phyloP scores from a whole-genome alignment of 1,139 yeast genomes.

The Blastobotrys niveus region DNA sequence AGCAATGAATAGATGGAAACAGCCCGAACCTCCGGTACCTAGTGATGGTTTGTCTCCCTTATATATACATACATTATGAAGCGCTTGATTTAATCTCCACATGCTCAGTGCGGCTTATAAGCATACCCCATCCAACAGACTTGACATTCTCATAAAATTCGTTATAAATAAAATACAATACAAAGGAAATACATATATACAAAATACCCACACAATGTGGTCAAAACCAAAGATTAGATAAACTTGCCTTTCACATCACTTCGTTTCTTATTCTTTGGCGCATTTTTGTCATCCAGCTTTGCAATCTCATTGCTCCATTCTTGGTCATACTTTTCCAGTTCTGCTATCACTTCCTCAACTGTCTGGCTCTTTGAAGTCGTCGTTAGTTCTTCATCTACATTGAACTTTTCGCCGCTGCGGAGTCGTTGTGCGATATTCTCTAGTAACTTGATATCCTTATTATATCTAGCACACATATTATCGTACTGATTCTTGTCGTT shows the following conservation, averaged over 20 bases:
- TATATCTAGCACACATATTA: slow-evolving; percentile 12
- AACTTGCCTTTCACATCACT: slow-evolving; percentile 12
- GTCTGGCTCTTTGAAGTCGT: slow-evolving; percentile 5
- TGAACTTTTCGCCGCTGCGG: slow-evolving; percentile 16
- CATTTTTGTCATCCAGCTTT: slow-evolving; percentile 1
- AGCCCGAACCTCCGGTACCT: no score
- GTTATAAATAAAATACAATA: no score
- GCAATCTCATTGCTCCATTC: slow-evolving; percentile 13
- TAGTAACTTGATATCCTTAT: slow-evolving; percentile 8
- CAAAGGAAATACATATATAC: no score
- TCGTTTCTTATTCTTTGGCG: slow-evolving; percentile 5
- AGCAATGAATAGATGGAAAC: no score
- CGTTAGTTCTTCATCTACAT: slow-evolving; percentile 17
- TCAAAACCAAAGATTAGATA: no score
- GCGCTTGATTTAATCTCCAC: no score
- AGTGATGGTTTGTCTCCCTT: no score
- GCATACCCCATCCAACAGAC: no score
- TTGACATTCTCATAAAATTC: no score
- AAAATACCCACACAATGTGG: no score
- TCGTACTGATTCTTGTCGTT: slow-evolving; percentile 16
- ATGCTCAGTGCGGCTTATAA: no score
- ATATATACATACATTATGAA: no score
- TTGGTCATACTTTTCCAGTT: slow-evolving; percentile 17
- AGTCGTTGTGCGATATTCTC: slow-evolving; percentile 12
- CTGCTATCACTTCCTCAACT: slow-evolving; percentile 18